Percentiles rank a stretch among this genome's conserved stretches.
Conservation (phyloP, 2,329 filamentous ascomycete genomes). For the Pyrenophora teres region DNA sequence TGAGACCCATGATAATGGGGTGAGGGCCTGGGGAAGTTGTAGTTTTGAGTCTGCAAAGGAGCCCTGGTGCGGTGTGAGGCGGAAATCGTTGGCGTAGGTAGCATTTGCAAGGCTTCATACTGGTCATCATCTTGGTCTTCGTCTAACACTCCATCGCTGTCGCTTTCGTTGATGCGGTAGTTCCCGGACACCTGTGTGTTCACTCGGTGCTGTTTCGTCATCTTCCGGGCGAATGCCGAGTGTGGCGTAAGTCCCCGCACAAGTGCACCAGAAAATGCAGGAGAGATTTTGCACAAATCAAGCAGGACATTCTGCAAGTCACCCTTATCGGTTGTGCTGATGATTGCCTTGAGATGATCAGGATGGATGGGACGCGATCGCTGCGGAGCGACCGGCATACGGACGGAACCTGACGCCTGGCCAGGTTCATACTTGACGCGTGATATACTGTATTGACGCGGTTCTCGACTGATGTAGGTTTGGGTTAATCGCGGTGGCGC, state of each 20-base stretch:
- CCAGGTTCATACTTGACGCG: conserved; percentile 4
- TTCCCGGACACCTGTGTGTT: conserved; percentile 1
- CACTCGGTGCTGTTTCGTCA: conserved; percentile 17
- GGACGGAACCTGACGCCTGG: background rate
- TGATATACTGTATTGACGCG: background rate
- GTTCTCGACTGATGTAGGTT: conserved; percentile 17
- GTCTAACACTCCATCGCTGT: conserved; percentile 14
- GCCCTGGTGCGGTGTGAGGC: background rate
- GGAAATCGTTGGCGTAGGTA: background rate
- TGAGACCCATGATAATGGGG: conserved; percentile 2
- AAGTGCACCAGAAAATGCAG: conserved; percentile 40
- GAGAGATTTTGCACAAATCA: conserved; percentile 38
- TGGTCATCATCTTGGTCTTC: conserved; percentile 2
- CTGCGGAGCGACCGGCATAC: conserved; percentile 1
- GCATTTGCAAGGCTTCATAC: too few species aligned
- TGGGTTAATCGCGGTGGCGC: conserved; percentile 15
- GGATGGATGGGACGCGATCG: conserved; percentile 26
- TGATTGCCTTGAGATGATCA: conserved; percentile 35
- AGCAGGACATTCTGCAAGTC: conserved; percentile 30
- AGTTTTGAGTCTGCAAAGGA: background rate
- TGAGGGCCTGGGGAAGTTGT: background rate
- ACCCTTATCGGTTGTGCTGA: conserved; percentile 27
- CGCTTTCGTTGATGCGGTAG: conserved; percentile 4
- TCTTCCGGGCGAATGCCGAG: conserved; percentile 32
- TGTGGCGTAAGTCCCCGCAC: conserved; percentile 39